Percentiles rank a stretch among this genome's conserved stretches.
Conservation (phyloP, 257 asterid species). For the Plantago major region DNA sequence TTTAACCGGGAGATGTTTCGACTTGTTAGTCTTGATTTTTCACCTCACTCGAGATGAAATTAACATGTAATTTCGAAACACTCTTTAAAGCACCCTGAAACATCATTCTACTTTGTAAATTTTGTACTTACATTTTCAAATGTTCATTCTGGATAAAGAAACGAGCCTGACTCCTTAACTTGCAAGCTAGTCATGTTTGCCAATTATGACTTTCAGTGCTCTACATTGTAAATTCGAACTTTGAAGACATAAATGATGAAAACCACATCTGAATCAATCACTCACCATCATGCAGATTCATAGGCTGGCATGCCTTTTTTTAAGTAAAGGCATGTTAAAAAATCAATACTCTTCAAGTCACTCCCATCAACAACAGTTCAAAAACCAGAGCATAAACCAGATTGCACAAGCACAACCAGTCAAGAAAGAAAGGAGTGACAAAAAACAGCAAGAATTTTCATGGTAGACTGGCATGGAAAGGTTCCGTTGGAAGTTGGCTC, state of each 20-base stretch:
- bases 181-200: background rate
- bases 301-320: slow-evolving; percentile 21
- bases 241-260: slow-evolving; percentile 25
- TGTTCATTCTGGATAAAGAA: too few species aligned
- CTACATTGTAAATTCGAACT: slow-evolving; percentile 7
- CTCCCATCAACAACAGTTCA: background rate
- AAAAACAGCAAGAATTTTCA: background rate
- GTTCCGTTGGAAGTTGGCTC: slow-evolving; percentile 60
- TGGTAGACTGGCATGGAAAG: slow-evolving; percentile 33
- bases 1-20: too few species aligned
- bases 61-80: too few species aligned
- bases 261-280: slow-evolving; percentile 19
- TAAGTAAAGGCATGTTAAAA: slow-evolving; percentile 8
- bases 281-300: slow-evolving; percentile 26
- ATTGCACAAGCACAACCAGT: background rate
- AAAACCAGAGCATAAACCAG: background rate
- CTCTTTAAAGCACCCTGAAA: too few species aligned
- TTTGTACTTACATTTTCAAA: too few species aligned
- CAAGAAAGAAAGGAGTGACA: background rate
- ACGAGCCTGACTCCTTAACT: background rate
- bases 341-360: background rate
- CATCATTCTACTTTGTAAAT: too few species aligned
- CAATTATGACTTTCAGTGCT: slow-evolving; percentile 2
- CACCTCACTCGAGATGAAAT: too few species aligned
- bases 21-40: too few species aligned